Percentiles rank a stretch among this genome's conserved stretches.
Evolutionary conservation across 2,329 filamentous ascomycete genomes (phyloP).

Genomic region (Lojkania enalia): DNA sequence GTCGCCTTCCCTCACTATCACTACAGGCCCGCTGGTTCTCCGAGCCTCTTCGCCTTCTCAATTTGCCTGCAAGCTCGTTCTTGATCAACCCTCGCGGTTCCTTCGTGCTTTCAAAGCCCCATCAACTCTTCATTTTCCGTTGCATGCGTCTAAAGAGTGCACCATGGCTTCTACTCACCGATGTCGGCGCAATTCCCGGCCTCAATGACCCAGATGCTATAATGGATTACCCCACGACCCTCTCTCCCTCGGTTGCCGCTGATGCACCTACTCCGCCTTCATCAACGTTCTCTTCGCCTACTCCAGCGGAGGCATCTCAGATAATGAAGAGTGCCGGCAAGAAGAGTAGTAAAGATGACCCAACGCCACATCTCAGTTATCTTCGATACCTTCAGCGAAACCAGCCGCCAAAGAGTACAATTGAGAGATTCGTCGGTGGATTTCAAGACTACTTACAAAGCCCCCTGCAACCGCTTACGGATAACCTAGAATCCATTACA

Average conservation of each 20-base stretch:
- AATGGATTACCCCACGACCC: constrained; percentile 41
- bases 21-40: constrained; percentile 66
- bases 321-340: constrained; percentile 37
- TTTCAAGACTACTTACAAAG: constrained; percentile 96
- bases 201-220: constrained; percentile 46
- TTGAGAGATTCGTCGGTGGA: constrained; percentile 69
- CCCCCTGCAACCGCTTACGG: constrained; percentile 88
- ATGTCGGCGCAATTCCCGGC: constrained; percentile 60
- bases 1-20: constrained; percentile 58
- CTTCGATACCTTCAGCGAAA: constrained; percentile 81
- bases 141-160: constrained; percentile 60
- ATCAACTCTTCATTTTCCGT: constrained; percentile 60
- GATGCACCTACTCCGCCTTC: constrained; percentile 35
- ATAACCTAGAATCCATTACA: constrained; percentile 95
- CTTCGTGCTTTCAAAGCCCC: constrained; percentile 60
- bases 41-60: constrained; percentile 62
- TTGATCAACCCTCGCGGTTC: constrained; percentile 62
- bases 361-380: constrained; percentile 74
- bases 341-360: constrained; percentile 57
- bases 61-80: constrained; percentile 58
- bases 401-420: constrained; percentile 66
- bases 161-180: constrained; percentile 64
- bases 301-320: constrained; percentile 67
- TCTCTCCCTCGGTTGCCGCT: constrained; percentile 50
- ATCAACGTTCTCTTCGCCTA: constrained; percentile 54